These are phyloP conservation scores for Sporothrix mexicana DNA, from an alignment of 2,329 filamentous ascomycete genomes.

Conservation along the genomic window DNA sequence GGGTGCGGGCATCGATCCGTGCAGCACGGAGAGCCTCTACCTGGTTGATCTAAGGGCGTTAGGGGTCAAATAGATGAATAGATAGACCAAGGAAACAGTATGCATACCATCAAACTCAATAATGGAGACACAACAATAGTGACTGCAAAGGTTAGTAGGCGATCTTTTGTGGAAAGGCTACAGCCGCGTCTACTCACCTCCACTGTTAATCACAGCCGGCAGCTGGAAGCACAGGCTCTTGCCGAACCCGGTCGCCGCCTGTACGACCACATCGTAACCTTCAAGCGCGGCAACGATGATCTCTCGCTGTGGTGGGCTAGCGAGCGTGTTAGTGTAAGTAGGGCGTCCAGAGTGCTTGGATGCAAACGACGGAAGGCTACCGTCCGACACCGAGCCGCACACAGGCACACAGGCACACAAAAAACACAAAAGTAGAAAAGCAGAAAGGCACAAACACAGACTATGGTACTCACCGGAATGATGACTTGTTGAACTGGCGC, in stretches of 20 bases:
- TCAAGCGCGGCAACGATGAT: slow-evolving; percentile 82
- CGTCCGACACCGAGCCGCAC: neutral
- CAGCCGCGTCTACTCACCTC: slow-evolving; percentile 52
- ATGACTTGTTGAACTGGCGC: slow-evolving; percentile 72
- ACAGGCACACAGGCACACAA: neutral
- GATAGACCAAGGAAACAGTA: neutral
- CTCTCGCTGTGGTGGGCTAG: slow-evolving; percentile 81
- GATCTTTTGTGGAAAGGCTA: neutral
- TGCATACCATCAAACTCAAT: slow-evolving; percentile 79
- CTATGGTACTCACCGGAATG: slow-evolving; percentile 65
- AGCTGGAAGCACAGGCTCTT: slow-evolving; percentile 94
- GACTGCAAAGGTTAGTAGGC: slow-evolving; percentile 51
- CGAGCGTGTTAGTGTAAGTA: neutral
- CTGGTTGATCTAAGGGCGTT: slow-evolving; percentile 75
- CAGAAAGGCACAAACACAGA: neutral
- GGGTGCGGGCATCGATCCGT: slow-evolving; percentile 79
- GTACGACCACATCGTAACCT: slow-evolving; percentile 89
- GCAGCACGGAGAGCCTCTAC: slow-evolving; percentile 77
- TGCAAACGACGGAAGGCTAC: neutral
- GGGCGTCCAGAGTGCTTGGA: neutral
- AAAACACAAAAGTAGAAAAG: neutral
- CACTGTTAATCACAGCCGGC: slow-evolving; percentile 83
- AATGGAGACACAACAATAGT: slow-evolving; percentile 91
- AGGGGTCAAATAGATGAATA: neutral
- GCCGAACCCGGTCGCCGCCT: slow-evolving; percentile 88